phyloP scores from a whole-genome alignment of 1,284 basidiomycete species.

The Tranzscheliella williamsii region DNA sequence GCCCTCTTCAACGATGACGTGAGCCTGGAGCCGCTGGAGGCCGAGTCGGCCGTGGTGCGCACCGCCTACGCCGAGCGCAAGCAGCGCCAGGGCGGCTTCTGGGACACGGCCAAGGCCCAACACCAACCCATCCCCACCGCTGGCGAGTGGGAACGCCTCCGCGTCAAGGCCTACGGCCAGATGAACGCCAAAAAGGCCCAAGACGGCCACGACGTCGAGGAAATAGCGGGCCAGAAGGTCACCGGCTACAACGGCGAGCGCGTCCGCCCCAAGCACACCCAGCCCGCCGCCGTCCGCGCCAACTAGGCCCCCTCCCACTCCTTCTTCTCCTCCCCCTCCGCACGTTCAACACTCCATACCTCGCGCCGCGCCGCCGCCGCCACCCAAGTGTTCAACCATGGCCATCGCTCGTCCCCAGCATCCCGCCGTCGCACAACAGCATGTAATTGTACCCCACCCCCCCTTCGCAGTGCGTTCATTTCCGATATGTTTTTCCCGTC shows the following conservation, averaged over 20 bases:
- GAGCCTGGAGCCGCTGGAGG: slow-evolving; percentile 50
- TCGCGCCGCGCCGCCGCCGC: too few species aligned
- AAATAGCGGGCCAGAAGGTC: slow-evolving; percentile 50
- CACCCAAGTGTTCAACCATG: slow-evolving; percentile 33
- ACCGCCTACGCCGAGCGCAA: slow-evolving; percentile 28
- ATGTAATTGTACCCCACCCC: neutral
- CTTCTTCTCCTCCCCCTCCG: neutral
- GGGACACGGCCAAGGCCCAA: slow-evolving; percentile 26
- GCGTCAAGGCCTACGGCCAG: slow-evolving; percentile 58
- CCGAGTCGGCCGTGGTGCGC: slow-evolving; percentile 55
- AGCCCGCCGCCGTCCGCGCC: slow-evolving; percentile 4
- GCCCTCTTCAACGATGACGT: slow-evolving; percentile 62
- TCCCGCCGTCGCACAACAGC: neutral
- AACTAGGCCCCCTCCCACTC: slow-evolving; percentile 4
- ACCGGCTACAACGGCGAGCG: slow-evolving; percentile 45
- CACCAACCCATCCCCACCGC: slow-evolving; percentile 50
- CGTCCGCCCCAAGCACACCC: slow-evolving; percentile 7
- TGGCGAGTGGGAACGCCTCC: slow-evolving; percentile 54
- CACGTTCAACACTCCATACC: neutral
- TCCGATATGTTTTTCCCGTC: too few species aligned
- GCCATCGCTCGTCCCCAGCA: slow-evolving; percentile 2
- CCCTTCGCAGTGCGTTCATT: neutral
- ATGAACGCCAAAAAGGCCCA: slow-evolving; percentile 49
- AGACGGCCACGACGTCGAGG: slow-evolving; percentile 56
- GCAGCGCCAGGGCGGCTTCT: slow-evolving; percentile 34